phyloP scores from a whole-genome alignment of 176 grass and related monocot species.

The Triticum turgidum region DNA sequence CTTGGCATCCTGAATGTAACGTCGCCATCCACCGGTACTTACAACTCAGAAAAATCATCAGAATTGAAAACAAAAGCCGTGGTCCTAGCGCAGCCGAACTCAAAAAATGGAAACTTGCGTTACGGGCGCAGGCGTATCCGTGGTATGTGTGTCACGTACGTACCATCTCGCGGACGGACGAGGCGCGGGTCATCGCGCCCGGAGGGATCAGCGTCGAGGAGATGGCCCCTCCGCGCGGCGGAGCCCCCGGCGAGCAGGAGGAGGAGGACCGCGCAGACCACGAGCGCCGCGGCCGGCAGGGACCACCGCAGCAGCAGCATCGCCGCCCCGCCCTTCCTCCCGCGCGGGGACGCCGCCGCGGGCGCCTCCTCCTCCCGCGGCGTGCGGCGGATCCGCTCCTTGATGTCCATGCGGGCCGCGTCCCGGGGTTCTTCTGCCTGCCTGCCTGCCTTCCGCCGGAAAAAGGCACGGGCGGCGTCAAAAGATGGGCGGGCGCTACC shows the following conservation, averaged over 20 bases:
- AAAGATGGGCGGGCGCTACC: background rate
- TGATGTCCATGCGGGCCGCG: conserved; percentile 39
- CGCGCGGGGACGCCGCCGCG: background rate
- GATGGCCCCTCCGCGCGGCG: conserved; percentile 23
- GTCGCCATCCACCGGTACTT: background rate
- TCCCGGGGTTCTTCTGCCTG: background rate
- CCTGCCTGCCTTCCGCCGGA: background rate
- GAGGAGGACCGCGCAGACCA: conserved; percentile 11
- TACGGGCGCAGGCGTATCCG: background rate
- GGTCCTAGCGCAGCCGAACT: background rate
- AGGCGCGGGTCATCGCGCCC: background rate
- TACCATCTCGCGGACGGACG: conserved; percentile 23
- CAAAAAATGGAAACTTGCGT: conserved; percentile 8
- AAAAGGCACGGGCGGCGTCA: background rate
- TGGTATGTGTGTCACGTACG: background rate
- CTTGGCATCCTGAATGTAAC: background rate
- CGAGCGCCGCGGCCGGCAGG: conserved; percentile 29
- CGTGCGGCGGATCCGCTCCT: conserved; percentile 58
- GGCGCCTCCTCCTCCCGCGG: background rate
- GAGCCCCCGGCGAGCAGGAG: conserved; percentile 47
- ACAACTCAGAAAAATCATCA: background rate
- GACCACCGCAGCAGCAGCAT: conserved; percentile 21
- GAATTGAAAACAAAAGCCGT: background rate
- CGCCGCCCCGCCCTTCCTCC: conserved; percentile 28
- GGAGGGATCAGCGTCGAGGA: conserved; percentile 2